Percentiles rank a stretch among this genome's conserved stretches.
Conservation (phyloP, 176 grass and related monocot genomes). For the Chloris gayana region DNA sequence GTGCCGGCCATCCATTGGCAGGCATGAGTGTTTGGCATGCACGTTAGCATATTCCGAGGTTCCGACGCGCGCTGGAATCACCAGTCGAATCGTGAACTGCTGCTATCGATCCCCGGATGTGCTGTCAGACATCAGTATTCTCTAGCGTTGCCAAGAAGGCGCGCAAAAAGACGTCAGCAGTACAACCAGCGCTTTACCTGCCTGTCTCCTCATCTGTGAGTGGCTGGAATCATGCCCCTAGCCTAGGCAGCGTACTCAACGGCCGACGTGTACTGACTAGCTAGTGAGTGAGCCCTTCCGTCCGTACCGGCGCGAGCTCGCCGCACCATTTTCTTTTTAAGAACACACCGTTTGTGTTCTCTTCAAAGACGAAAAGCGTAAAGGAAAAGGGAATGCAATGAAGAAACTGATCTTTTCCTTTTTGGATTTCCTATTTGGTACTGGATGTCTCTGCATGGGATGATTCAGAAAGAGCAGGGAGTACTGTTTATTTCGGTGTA, state of each 20-base stretch:
- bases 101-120: not conserved
- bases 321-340: too few species aligned
- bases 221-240: not conserved
- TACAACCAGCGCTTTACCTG: not conserved
- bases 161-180: not conserved
- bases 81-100: too few species aligned
- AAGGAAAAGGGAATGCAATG: not conserved
- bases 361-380: not conserved
- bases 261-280: too few species aligned
- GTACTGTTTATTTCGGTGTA: not conserved
- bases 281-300: too few species aligned
- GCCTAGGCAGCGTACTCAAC: not conserved
- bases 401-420: not conserved
- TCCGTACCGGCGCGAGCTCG: too few species aligned
- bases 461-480: not conserved
- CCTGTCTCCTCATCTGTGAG: not conserved
- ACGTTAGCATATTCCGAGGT: constrained; percentile 44
- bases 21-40: constrained; percentile 16
- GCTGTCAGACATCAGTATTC: not conserved
- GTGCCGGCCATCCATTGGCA: not conserved
- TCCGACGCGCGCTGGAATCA: not conserved
- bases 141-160: not conserved
- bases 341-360: not conserved
- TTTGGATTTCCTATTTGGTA: constrained; percentile 7
- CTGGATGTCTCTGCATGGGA: not conserved